These are phyloP conservation scores for Boletus sensibilis DNA, from an alignment of 768 basidiomycete genomes.

Conservation along the genomic window DNA sequence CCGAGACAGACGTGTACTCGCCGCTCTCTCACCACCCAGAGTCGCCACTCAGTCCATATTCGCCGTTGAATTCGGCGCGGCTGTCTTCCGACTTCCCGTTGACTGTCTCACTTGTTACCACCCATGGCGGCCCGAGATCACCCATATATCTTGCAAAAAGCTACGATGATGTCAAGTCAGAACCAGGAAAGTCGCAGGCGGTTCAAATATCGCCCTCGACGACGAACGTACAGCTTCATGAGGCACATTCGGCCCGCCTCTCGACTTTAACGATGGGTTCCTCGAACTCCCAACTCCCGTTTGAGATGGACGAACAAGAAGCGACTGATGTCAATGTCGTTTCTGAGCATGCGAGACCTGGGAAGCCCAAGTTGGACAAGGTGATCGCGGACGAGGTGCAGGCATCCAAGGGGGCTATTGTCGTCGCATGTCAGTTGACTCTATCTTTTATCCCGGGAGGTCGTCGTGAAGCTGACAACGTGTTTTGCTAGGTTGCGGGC, in stretches of 20 bases:
- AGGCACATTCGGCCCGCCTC: not conserved
- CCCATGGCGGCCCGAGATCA: not conserved
- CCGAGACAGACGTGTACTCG: conserved; percentile 15
- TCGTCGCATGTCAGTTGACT: conserved; percentile 64
- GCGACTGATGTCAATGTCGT: conserved; percentile 56
- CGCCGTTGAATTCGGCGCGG: not conserved
- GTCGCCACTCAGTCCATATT: conserved; percentile 1
- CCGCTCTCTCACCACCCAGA: conserved; percentile 11
- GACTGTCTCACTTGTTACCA: conserved; percentile 4
- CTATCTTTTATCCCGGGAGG: too few species aligned
- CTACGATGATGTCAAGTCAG: conserved; percentile 6
- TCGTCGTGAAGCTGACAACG: not conserved
- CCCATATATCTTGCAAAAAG: not conserved
- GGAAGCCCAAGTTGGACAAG: conserved; percentile 62
- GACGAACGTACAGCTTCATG: not conserved
- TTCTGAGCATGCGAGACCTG: conserved; percentile 61
- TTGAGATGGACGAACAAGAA: conserved; percentile 59
- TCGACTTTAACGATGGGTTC: not conserved
- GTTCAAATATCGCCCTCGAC: not conserved
- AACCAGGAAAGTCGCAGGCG: not conserved
- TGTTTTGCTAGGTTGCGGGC: conserved; percentile 61
- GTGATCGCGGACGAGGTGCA: conserved; percentile 67
- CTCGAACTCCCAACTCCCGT: conserved; percentile 13
- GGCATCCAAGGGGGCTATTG: conserved; percentile 49
- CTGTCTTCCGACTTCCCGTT: not conserved